Evolutionary conservation across 306 rosid genomes (phyloP).

Genomic region (Hippophae gyantsensis): DNA sequence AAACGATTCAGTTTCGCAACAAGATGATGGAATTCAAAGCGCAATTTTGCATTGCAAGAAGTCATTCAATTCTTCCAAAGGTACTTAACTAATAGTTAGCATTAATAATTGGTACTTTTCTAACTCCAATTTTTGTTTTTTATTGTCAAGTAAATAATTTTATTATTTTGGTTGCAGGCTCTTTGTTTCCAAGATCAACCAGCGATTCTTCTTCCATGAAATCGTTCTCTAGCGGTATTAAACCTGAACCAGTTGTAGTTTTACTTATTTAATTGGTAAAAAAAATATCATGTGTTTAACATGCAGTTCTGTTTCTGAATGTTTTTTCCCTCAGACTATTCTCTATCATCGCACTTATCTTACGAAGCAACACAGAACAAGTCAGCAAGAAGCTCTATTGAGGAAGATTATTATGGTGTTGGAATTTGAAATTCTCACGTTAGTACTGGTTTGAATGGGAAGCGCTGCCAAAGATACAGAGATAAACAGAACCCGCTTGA

Average conservation of each 20-base stretch:
- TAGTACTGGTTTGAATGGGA: no score
- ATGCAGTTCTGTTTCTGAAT: no score
- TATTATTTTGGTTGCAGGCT: constrained; percentile 20
- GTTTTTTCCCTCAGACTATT: constrained; percentile 16
- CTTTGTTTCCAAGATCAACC: constrained; percentile 16
- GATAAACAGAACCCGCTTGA: no score
- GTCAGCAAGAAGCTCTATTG: constrained; percentile 35
- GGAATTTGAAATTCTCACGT: constrained; percentile 9
- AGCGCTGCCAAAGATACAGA: no score
- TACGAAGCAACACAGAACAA: constrained; percentile 21
- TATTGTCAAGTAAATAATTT: not conserved
- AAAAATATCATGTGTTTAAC: no score
- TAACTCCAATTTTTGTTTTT: not conserved
- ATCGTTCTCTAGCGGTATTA: constrained; percentile 23
- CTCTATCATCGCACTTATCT: constrained; percentile 15
- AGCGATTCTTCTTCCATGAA: constrained; percentile 29
- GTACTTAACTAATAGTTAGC: constrained; percentile 2
- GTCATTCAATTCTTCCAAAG: constrained; percentile 60
- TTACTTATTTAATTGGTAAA: no score
- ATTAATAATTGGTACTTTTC: not conserved
- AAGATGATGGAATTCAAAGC: constrained; percentile 80
- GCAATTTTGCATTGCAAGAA: constrained; percentile 92
- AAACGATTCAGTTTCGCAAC: constrained; percentile 62
- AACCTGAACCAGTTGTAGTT: no score
- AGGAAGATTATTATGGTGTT: constrained; percentile 11